phyloP scores from a whole-genome alignment of 2,329 filamentous ascomycete genomes.

The Penicillium capsulatum region DNA sequence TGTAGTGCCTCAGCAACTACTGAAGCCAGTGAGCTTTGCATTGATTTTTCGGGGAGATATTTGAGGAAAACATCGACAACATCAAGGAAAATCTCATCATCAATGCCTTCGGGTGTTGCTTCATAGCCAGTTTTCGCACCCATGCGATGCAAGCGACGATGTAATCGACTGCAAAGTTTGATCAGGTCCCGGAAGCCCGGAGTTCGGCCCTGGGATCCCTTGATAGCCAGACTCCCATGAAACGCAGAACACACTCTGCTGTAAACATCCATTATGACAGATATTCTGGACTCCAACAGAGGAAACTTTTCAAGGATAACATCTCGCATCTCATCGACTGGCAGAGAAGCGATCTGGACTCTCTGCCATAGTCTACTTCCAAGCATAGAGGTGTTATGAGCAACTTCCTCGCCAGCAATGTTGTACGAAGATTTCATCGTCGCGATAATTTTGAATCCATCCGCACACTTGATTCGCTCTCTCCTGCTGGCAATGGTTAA shows the following conservation, averaged over 20 bases:
- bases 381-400: conserved; percentile 66
- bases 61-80: conserved; percentile 89
- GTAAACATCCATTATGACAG: conserved; percentile 56
- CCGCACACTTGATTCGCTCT: conserved; percentile 75
- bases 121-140: conserved; percentile 65
- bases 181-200: conserved; percentile 74
- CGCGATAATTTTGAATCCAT: conserved; percentile 85
- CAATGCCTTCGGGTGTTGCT: conserved; percentile 64
- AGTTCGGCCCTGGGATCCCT: conserved; percentile 49
- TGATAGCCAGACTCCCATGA: conserved; percentile 36
- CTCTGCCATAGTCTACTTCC: conserved; percentile 82
- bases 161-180: conserved; percentile 82
- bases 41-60: conserved; percentile 63
- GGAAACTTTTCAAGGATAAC: conserved; percentile 71
- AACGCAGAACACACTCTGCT: conserved; percentile 40
- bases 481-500: conserved; percentile 84
- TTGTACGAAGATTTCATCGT: conserved; percentile 71
- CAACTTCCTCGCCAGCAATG: conserved; percentile 65
- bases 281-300: conserved; percentile 55
- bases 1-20: conserved; percentile 83
- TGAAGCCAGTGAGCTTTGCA: conserved; percentile 51
- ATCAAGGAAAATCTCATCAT: conserved; percentile 87
- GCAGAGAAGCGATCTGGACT: conserved; percentile 64
- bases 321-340: conserved; percentile 65
- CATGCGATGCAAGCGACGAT: conserved; percentile 56